These are phyloP conservation scores for Barnettozyma hawaiiensis DNA, from an alignment of 1,139 yeast species.

Conservation along the genomic window DNA sequence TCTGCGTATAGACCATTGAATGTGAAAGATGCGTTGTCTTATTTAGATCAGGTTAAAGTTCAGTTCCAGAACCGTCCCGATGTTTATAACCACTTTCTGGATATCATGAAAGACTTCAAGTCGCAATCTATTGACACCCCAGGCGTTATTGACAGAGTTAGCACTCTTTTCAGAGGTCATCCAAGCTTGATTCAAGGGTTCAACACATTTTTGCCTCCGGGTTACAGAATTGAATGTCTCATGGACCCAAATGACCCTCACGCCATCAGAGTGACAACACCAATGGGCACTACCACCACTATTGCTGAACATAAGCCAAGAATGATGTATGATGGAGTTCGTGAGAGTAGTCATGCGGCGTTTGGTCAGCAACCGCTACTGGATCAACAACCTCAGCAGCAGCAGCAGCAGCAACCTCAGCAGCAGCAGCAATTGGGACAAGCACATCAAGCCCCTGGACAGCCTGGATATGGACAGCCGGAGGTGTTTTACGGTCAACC, in stretches of 20 bases:
- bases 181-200: slow-evolving; percentile 93
- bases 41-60: slow-evolving; percentile 90
- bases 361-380: slow-evolving; percentile 13
- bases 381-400: slow-evolving; percentile 12
- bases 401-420: too few relatives aligned
- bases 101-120: slow-evolving; percentile 97
- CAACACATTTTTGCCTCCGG: slow-evolving; percentile 95
- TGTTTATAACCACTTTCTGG: slow-evolving; percentile 91
- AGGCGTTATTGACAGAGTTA: slow-evolving; percentile 94
- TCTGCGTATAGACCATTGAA: slow-evolving; percentile 79
- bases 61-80: slow-evolving; percentile 92
- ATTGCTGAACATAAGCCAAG: slow-evolving; percentile 16
- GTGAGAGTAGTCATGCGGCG: slow-evolving; percentile 16
- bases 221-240: slow-evolving; percentile 91
- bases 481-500: slow-evolving; percentile 17
- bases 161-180: slow-evolving; percentile 85
- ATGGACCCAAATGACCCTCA: slow-evolving; percentile 85
- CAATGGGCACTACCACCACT: slow-evolving; percentile 71
- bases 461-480: slow-evolving; percentile 17
- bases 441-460: slow-evolving; percentile 15
- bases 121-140: slow-evolving; percentile 96
- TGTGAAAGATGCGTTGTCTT: slow-evolving; percentile 92
- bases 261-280: slow-evolving; percentile 92
- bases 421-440: slow-evolving; percentile 5
- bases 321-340: slow-evolving; percentile 9